phyloP scores from a whole-genome alignment of 78 protist species.

The Mastigamoeba balamuthi region DNA sequence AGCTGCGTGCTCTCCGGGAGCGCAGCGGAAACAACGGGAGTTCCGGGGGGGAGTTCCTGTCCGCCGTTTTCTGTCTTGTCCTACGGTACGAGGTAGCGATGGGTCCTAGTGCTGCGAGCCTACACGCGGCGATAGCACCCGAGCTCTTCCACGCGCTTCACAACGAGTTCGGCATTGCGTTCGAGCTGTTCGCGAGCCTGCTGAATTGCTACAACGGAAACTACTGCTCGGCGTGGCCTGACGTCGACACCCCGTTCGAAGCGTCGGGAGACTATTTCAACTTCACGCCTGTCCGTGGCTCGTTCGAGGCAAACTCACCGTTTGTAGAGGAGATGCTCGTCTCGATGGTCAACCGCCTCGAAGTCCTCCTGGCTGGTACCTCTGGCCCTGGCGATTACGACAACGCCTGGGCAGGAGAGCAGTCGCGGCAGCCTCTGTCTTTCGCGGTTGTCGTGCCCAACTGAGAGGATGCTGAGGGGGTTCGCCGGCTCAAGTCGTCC shows the following conservation, averaged over 20 bases:
- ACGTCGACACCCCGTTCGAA: constrained; percentile 23
- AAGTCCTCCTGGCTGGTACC: not conserved
- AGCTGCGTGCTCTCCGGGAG: no score
- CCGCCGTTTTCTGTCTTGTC: not conserved
- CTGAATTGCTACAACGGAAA: not conserved
- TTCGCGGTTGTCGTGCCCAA: constrained; percentile 6
- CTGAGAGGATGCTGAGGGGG: not conserved
- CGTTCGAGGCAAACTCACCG: constrained; percentile 52
- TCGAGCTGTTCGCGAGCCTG: constrained; percentile 36
- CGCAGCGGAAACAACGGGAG: no score
- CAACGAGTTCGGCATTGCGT: not conserved
- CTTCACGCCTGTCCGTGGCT: not conserved
- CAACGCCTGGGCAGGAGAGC: not conserved
- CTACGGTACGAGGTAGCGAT: not conserved
- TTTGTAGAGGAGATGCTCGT: constrained; percentile 6
- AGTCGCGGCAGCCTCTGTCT: not conserved
- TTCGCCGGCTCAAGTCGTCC: not conserved
- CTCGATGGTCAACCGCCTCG: not conserved
- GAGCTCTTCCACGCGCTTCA: not conserved
- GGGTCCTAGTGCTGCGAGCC: not conserved
- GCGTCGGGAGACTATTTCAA: constrained; percentile 31
- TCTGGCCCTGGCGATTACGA: not conserved
- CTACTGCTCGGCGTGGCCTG: constrained; percentile 8
- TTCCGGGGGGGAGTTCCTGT: not conserved
- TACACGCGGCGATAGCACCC: constrained; percentile 6